A percentile compares a stretch with the other conserved stretches of the same genome.
These are phyloP conservation scores for Blastobotrys petasosporus DNA, from an alignment of 1,139 yeast genomes.

Conservation along the genomic window DNA sequence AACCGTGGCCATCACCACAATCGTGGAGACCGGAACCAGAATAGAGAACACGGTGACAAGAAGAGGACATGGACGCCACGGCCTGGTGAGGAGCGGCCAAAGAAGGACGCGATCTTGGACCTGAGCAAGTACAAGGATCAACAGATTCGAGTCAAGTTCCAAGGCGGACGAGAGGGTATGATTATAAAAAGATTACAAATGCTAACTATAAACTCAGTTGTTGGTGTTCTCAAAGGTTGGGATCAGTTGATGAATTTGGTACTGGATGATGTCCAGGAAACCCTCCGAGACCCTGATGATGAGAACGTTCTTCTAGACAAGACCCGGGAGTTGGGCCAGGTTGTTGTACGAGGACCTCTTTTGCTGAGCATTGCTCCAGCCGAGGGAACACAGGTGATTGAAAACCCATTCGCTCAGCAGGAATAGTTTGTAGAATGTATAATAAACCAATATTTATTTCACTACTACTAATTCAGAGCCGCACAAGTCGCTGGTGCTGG, in stretches of 20 bases:
- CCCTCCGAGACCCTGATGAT: conserved; percentile 51
- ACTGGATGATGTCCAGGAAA: conserved; percentile 73
- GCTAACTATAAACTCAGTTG: conserved; percentile 36
- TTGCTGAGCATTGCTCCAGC: conserved; percentile 76
- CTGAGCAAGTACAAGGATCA: conserved; percentile 72
- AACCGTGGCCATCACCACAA: conserved; percentile 1
- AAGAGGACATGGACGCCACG: conserved; percentile 24
- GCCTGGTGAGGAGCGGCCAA: conserved; percentile 59
- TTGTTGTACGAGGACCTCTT: conserved; percentile 83
- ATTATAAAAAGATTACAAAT: neutral
- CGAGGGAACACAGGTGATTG: conserved; percentile 75
- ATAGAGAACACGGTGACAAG: conserved; percentile 1
- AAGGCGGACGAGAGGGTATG: conserved; percentile 65
- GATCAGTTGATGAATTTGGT: conserved; percentile 94
- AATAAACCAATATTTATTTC: neutral
- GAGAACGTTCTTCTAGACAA: conserved; percentile 43
- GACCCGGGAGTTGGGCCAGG: conserved; percentile 63
- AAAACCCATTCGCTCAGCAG: conserved; percentile 51
- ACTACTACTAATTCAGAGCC: no score
- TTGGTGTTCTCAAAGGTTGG: conserved; percentile 77
- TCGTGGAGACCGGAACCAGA: conserved; percentile 1
- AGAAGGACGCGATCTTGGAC: conserved; percentile 84
- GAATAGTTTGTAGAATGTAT: conserved; percentile 4
- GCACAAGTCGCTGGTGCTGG: no score
- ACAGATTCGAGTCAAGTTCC: conserved; percentile 67